Evolutionary conservation across 108 stramenopile species (phyloP), one percentile per base, ranked within the genome.

Genomic region (Asterionellopsis glacialis): DNA sequence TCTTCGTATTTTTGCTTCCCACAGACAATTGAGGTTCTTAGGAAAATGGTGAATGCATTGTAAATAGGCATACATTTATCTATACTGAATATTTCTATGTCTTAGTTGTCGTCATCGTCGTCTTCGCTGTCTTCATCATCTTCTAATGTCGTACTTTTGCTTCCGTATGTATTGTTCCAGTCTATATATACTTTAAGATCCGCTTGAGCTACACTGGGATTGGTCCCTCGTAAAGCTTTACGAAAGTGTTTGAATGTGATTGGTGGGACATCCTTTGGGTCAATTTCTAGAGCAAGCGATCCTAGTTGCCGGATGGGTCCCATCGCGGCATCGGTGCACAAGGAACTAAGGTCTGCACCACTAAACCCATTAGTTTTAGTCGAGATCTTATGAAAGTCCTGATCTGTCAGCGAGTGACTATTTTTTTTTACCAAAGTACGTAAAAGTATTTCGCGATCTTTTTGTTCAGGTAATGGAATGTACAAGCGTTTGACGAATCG

Each of bases 291-390:
- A n/a, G 83, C 85, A 39, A 64, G 61, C 40, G 62, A 51, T 18
- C 82, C 91, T 27, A 96, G 55, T 19, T 92, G 74, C 6, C 97
- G 81, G 23, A 98, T 68, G 11, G 97, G 97, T 2, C 96, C 97
- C 94, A 96, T 91, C 21, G 96, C 93, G 6, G 98, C 98, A 55
- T 97, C 96, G 1, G 72, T 87, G 61, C 88, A 93, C 7, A 97
- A 77, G n/a, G 88, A 63, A 41, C 85, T 89, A 55, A 98, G 59
- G 57, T 98, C 98, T 15, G 98, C 95, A 26, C 96, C 98, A 54
- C 89, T 91, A 67, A 90, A 98, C 0, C 97, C 96, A 25, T 82
- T 55, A 3, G 94, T 92, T 16, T 89, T 86, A 23, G 48, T 76
- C 23, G 96, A 81, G 3, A 97, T 65, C 22, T 79, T 65, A 22